These are phyloP conservation scores for Paraglomus occultum DNA, from an alignment of 192 early-diverging fungal species.

Conservation along the genomic window DNA sequence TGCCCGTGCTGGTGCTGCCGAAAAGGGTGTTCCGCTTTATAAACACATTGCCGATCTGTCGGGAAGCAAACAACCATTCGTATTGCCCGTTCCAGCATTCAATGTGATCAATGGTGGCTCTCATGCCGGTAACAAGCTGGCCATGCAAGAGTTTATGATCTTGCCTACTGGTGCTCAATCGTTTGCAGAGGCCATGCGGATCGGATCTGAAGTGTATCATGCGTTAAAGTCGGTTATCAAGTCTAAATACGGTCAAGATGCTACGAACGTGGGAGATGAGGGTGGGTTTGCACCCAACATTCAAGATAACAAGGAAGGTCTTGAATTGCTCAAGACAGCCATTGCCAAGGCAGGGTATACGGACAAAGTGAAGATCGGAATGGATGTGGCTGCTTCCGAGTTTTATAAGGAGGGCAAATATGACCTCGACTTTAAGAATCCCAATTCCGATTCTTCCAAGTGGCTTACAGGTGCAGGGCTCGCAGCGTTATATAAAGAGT, in stretches of 20 bases:
- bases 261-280: conserved; percentile 99
- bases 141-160: conserved; percentile 99
- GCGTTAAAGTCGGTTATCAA: conserved; percentile 95
- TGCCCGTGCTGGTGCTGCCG: conserved; percentile 91
- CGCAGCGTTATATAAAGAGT: conserved; percentile 80
- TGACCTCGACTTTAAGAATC: conserved; percentile 98
- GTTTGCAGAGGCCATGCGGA: conserved; percentile 97
- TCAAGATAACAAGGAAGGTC: conserved; percentile 94
- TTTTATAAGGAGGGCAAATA: conserved; percentile 98
- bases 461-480: conserved; percentile 76
- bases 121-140: conserved; percentile 99
- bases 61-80: conserved; percentile 76
- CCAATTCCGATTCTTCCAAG: conserved; percentile 73
- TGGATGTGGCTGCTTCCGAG: conserved; percentile 98
- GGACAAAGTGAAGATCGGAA: conserved; percentile 94
- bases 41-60: conserved; percentile 91
- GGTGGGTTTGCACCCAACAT: conserved; percentile 99
- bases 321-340: conserved; percentile 85
- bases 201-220: conserved; percentile 98
- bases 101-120: conserved; percentile 99
- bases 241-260: conserved; percentile 98
- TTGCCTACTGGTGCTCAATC: conserved; percentile 90
- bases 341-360: conserved; percentile 96
- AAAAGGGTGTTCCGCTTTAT: conserved; percentile 94
- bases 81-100: conserved; percentile 95